A percentile compares a stretch with the other conserved stretches of the same genome.
phyloP scores from a whole-genome alignment of 106 monocot species.

The Posidonia australis region DNA sequence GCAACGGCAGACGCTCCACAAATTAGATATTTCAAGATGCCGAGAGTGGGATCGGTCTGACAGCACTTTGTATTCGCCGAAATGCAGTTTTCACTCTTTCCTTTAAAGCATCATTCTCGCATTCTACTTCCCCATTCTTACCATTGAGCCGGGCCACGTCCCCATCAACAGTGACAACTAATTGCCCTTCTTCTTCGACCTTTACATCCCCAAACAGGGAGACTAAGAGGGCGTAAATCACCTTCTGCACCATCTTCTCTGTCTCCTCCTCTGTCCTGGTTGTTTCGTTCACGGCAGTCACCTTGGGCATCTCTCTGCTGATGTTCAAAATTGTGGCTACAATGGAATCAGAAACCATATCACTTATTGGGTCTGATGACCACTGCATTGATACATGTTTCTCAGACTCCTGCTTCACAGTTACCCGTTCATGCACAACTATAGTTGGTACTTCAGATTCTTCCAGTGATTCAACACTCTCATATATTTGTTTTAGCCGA shows the following conservation, averaged over 20 bases:
- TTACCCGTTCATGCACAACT: slow-evolving; percentile 77
- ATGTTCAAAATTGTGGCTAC: slow-evolving; percentile 95
- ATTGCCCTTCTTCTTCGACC: slow-evolving; percentile 66
- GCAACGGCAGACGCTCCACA: no score
- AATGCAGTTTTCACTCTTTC: slow-evolving; percentile 83
- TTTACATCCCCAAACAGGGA: slow-evolving; percentile 92
- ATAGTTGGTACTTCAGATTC: slow-evolving; percentile 51
- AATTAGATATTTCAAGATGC: neutral
- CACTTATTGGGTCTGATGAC: slow-evolving; percentile 83
- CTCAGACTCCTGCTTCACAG: slow-evolving; percentile 70
- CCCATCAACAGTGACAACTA: slow-evolving; percentile 78
- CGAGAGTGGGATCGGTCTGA: slow-evolving; percentile 61
- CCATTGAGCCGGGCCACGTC: slow-evolving; percentile 50
- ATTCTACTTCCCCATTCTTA: slow-evolving; percentile 76
- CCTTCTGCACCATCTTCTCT: slow-evolving; percentile 69
- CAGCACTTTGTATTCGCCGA: slow-evolving; percentile 54
- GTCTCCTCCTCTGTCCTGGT: slow-evolving; percentile 53
- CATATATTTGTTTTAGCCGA: slow-evolving; percentile 87
- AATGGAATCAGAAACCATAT: slow-evolving; percentile 96
- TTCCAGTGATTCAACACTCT: slow-evolving; percentile 51
- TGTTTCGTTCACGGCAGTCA: slow-evolving; percentile 43
- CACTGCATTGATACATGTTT: slow-evolving; percentile 73
- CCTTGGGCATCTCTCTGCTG: slow-evolving; percentile 63
- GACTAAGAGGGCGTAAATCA: slow-evolving; percentile 49
- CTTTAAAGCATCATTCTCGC: slow-evolving; percentile 55